Evolutionary conservation across 2,329 filamentous ascomycete species (phyloP).

Genomic region (Pseudogymnoascus sp.): DNA sequence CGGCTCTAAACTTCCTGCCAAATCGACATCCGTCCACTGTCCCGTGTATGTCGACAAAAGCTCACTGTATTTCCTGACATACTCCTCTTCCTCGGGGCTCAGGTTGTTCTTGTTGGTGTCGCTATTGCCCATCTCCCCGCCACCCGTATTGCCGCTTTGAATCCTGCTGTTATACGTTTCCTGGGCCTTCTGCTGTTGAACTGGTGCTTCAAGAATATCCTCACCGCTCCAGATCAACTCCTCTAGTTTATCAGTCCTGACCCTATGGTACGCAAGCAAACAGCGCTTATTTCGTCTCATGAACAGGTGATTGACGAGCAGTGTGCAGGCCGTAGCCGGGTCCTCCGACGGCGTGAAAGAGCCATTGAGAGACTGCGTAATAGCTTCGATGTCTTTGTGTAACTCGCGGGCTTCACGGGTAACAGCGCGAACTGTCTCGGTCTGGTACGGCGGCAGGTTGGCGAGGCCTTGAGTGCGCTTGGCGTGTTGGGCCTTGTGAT

Average conservation of each 20-base stretch:
- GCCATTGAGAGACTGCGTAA: slow-evolving; percentile 76
- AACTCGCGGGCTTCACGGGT: slow-evolving; percentile 90
- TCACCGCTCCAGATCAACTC: slow-evolving; percentile 87
- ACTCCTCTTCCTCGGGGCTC: slow-evolving; percentile 94
- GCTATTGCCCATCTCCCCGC: slow-evolving; percentile 32
- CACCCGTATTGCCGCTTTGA: slow-evolving; percentile 27
- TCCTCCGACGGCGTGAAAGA: slow-evolving; percentile 81
- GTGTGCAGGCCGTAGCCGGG: slow-evolving; percentile 74
- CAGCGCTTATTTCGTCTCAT: slow-evolving; percentile 97
- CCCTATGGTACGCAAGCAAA: slow-evolving; percentile 86
- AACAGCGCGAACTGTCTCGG: slow-evolving; percentile 80
- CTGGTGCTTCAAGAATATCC: slow-evolving; percentile 67
- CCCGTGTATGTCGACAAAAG: slow-evolving; percentile 94
- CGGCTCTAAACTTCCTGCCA: slow-evolving; percentile 88
- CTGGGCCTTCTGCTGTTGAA: slow-evolving; percentile 45
- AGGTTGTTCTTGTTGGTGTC: slow-evolving; percentile 63
- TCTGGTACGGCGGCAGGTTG: slow-evolving; percentile 84
- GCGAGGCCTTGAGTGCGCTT: slow-evolving; percentile 85
- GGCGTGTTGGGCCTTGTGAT: slow-evolving; percentile 75
- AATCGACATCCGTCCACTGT: slow-evolving; percentile 95
- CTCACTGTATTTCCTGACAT: slow-evolving; percentile 85
- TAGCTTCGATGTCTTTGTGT: slow-evolving; percentile 72
- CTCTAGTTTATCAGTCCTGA: slow-evolving; percentile 83
- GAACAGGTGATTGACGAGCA: slow-evolving; percentile 88
- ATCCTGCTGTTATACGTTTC: slow-evolving; percentile 20